Conservation (phyloP, 2,329 filamentous ascomycete genomes). For the Stachybotrys chartarum region DNA sequence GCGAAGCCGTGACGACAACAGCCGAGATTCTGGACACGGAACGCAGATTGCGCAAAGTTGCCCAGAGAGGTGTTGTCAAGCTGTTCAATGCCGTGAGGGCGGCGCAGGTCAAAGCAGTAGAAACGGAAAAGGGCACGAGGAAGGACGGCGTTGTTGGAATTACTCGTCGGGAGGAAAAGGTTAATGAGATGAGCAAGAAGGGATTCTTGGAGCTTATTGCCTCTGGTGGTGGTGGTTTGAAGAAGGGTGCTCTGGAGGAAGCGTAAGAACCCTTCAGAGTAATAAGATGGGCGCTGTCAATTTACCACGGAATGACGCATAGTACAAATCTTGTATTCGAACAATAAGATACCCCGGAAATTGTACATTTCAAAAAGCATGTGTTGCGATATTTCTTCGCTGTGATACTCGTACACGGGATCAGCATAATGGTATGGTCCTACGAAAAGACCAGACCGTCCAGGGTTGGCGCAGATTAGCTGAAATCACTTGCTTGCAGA, state of each 20-base stretch:
- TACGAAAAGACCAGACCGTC: conserved; percentile 2
- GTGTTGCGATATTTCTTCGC: background rate
- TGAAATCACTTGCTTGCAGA: conserved; percentile 89
- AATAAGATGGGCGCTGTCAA: background rate
- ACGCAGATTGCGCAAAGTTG: conserved; percentile 74
- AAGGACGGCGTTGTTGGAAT: conserved; percentile 73
- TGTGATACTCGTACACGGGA: conserved; percentile 18
- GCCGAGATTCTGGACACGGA: conserved; percentile 61
- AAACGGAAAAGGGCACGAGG: conserved; percentile 63
- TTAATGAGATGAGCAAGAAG: conserved; percentile 95
- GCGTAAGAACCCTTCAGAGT: conserved; percentile 26
- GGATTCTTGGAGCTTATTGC: conserved; percentile 90
- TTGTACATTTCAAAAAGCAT: background rate
- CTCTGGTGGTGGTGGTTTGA: conserved; percentile 51
- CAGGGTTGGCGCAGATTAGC: conserved; percentile 15
- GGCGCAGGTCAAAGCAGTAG: conserved; percentile 80
- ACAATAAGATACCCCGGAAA: background rate
- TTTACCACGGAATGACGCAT: background rate
- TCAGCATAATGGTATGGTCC: conserved; percentile 11
- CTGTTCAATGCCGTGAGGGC: conserved; percentile 93
- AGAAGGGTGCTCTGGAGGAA: conserved; percentile 52
- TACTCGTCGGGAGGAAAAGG: conserved; percentile 72
- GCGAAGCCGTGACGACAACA: conserved; percentile 36
- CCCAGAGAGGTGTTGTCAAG: conserved; percentile 89
- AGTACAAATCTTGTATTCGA: background rate